Percentiles rank a stretch among this genome's conserved stretches.
Conservation (phyloP, 371 early-diverging fungal genomes). For the Parasitella parasitica region DNA sequence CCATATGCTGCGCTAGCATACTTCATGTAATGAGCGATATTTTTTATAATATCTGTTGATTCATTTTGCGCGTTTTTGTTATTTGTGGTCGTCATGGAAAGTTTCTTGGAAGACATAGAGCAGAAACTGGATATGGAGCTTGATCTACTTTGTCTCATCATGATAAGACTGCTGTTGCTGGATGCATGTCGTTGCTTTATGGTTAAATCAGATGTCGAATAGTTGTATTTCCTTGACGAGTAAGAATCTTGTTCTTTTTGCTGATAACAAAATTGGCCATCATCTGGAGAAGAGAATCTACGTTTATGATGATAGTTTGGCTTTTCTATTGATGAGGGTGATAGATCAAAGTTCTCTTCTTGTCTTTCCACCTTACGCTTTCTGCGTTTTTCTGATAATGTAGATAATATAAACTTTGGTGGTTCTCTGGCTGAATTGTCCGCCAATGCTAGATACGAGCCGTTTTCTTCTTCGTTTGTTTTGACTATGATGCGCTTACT, state of each 20-base stretch:
- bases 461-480: slow-evolving; percentile 33
- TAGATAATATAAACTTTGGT: slow-evolving; percentile 41
- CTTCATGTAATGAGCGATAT: slow-evolving; percentile 76
- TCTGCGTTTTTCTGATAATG: slow-evolving; percentile 48
- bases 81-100: not conserved
- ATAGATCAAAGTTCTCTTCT: slow-evolving; percentile 6
- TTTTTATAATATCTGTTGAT: slow-evolving; percentile 61
- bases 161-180: not conserved
- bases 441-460: slow-evolving; percentile 33
- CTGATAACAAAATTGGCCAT: not conserved
- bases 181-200: not conserved
- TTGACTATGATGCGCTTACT: slow-evolving; percentile 33
- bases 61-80: not conserved
- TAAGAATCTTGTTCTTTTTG: not conserved
- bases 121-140: slow-evolving; percentile 7
- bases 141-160: slow-evolving; percentile 2
- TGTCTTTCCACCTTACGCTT: slow-evolving; percentile 38
- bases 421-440: not conserved
- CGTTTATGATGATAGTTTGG: not conserved
- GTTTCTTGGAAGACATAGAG: not conserved
- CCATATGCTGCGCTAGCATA: slow-evolving; percentile 85
- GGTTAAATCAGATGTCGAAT: not conserved
- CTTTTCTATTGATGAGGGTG: not conserved
- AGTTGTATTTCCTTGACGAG: not conserved
- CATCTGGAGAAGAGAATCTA: slow-evolving; percentile 10